Percentiles rank a stretch among this genome's conserved stretches.
Evolutionary conservation across 306 rosid species (phyloP).

Genomic region (Rosa multiflora): DNA sequence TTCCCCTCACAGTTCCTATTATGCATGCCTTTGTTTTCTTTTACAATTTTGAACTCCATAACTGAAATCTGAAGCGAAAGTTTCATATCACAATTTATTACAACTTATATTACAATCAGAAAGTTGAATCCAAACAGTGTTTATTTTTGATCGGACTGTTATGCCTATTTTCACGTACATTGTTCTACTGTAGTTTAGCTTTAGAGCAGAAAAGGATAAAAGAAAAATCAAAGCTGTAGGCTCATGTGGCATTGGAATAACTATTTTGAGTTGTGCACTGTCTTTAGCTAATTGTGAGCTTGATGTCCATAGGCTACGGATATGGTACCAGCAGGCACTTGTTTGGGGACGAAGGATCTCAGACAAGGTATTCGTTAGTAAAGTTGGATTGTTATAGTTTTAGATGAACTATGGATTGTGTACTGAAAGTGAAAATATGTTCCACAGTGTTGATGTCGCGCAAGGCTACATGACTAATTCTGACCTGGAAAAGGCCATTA

Average conservation of each 20-base stretch:
- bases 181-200: too few relatives aligned
- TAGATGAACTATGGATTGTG: constrained; percentile 4
- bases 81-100: too few relatives aligned
- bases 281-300: constrained; percentile 1
- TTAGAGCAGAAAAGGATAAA: background rate
- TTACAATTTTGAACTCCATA: background rate
- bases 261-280: background rate
- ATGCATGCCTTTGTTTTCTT: background rate
- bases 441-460: constrained; percentile 40
- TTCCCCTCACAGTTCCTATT: background rate
- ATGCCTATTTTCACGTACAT: too few relatives aligned
- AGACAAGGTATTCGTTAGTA: constrained; percentile 42
- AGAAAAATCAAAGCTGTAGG: background rate
- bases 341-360: constrained; percentile 36
- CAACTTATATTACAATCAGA: background rate
- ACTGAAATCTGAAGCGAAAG: background rate
- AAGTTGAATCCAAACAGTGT: too few relatives aligned
- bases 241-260: background rate
- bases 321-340: constrained; percentile 48
- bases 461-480: constrained; percentile 78
- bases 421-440: background rate
- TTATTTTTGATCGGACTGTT: background rate
- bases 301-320: constrained; percentile 35
- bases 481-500: constrained; percentile 70
- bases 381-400: constrained; percentile 4